These are phyloP conservation scores for Mycena belliarum DNA, from an alignment of 768 basidiomycete genomes.

Conservation along the genomic window DNA sequence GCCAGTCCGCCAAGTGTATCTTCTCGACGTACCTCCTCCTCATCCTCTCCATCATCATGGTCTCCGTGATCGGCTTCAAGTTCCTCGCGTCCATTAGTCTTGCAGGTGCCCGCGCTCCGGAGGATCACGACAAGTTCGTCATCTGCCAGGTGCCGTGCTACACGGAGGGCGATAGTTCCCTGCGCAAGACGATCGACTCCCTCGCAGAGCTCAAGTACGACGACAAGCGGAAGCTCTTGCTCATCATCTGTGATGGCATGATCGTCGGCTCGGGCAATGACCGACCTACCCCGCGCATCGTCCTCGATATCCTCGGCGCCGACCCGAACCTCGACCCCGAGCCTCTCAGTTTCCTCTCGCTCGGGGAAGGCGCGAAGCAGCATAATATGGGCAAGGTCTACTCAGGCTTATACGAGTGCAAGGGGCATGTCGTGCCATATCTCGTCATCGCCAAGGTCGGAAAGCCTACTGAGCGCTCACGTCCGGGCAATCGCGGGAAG, in stretches of 20 bases:
- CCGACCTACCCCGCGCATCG: slow-evolving; percentile 93
- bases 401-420: slow-evolving; percentile 91
- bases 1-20: slow-evolving; percentile 87
- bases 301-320: slow-evolving; percentile 93
- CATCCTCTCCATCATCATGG: slow-evolving; percentile 88
- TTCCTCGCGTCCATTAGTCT: slow-evolving; percentile 92
- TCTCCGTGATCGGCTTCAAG: slow-evolving; percentile 93
- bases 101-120: slow-evolving; percentile 75
- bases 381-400: slow-evolving; percentile 99
- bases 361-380: slow-evolving; percentile 94
- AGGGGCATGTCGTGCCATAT: slow-evolving; percentile 96
- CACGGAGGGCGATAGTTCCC: slow-evolving; percentile 88
- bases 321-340: slow-evolving; percentile 94
- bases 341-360: slow-evolving; percentile 88
- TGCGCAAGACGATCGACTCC: slow-evolving; percentile 90
- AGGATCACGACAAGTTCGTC: slow-evolving; percentile 96
- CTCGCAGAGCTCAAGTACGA: slow-evolving; percentile 94
- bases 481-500: slow-evolving; percentile 97
- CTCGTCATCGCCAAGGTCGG: slow-evolving; percentile 91
- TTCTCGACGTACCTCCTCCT: slow-evolving; percentile 93
- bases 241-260: slow-evolving; percentile 97
- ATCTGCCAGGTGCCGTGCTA: slow-evolving; percentile 99
- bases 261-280: slow-evolving; percentile 98
- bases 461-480: slow-evolving; percentile 88
- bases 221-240: slow-evolving; percentile 93